Evolutionary conservation across 2,329 filamentous ascomycete species (phyloP), one percentile per base, ranked within the genome.

Genomic region (Neofusicoccum cordaticola): DNA sequence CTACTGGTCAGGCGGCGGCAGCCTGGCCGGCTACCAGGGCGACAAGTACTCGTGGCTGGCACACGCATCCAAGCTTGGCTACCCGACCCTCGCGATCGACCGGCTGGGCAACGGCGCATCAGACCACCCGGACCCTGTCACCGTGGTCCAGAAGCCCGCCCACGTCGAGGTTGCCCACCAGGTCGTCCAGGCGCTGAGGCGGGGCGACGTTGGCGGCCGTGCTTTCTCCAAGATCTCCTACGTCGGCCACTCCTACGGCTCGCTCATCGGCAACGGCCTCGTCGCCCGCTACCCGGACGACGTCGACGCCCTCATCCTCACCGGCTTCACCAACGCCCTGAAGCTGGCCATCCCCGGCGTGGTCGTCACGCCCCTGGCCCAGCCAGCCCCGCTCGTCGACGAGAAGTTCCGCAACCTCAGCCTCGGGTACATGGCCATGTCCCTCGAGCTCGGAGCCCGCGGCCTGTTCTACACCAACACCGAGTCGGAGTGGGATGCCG

Each of bases 31-130:
- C 56, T 35, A 19, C 27, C 27, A 19, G 4, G 56, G n/a, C 41
- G 39, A 31, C 11, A 11, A 17, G 13, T 78, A 80, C 70, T 75
- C 71, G 67, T 80, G 79, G 64, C 73, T 79, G 19, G 78, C 79
- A 65, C 71, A 73, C n/a, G 79, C 79, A 2, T 74, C 77, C 3
- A 70, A 70, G 42, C 67, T 72, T 37, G 75, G 75, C 63, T 78
- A 78, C 68, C 74, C 76, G 2, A 78, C 77, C 1, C 75, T 81
- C 70, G 74, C 73, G 62, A 80, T 80, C 70, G 78, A 81, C 68
- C 77, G 79, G 57, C 74, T 81, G 9, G 79, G 78, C 35, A 71
- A 72, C 1, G 79, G 78, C 1, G 65, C 65, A 8, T 79, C 77
- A 27, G 70, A 72, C 50, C 76, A 77, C 56, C 75, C 77, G 6